Conservation (phyloP, 371 early-diverging fungal species). For the Mortierella sp. region DNA sequence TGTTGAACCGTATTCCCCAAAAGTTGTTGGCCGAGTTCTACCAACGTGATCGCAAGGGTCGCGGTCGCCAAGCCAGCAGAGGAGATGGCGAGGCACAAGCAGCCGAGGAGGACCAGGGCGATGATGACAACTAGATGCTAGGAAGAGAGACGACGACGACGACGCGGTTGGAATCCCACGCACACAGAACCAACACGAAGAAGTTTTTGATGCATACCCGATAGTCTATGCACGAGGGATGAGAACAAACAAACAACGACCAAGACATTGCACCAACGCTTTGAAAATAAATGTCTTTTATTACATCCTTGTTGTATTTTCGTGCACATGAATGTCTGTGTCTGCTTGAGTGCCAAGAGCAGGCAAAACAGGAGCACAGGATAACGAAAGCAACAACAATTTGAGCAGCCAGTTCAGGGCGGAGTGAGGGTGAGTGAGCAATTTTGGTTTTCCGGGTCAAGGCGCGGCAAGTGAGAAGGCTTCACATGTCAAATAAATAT, state of each 20-base stretch:
- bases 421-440: neutral
- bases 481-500: slow-evolving; percentile 26
- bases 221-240: neutral
- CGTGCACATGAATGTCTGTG: neutral
- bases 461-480: neutral
- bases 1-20: slow-evolving; percentile 99
- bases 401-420: neutral
- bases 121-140: slow-evolving; percentile 53
- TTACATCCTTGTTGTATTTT: neutral
- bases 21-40: slow-evolving; percentile 97
- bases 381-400: neutral
- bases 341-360: slow-evolving; percentile 6
- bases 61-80: slow-evolving; percentile 48
- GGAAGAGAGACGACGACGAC: neutral
- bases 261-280: neutral
- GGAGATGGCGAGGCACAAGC: slow-evolving; percentile 51
- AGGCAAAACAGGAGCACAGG: neutral
- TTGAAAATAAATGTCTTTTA: neutral
- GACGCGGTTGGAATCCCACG: neutral
- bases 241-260: neutral
- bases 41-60: slow-evolving; percentile 81
- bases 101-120: slow-evolving; percentile 46
- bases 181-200: neutral
- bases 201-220: neutral
- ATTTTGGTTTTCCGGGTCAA: neutral